Base-by-base conservation (phyloP, 306 rosid species). In the Prunus salicina region DNA sequence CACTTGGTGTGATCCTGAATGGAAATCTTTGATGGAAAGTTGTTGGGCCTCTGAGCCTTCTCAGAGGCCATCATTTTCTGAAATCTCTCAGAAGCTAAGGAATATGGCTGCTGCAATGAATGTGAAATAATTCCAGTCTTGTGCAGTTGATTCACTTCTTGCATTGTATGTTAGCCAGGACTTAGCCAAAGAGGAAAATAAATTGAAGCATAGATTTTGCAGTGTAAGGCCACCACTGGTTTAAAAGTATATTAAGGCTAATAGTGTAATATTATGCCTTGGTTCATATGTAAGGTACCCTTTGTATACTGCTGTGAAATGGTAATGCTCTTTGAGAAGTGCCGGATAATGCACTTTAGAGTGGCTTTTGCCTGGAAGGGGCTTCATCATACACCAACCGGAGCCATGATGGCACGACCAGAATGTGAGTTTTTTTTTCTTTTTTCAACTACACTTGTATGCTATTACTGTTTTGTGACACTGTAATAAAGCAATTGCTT, bases 1-100 rank as follows among this genome's bases (percentile, higher is more conserved):
- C 46, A 74, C 96, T 4, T 93, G 99, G 99, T 96, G 98, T 64
- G 99, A 96, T 86, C 99, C 99, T 30, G 99, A 93, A 85, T 96
- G 99, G 99, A 96, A 91, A 84, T 81, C 97, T 78, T 80, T 96
- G 78, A 96, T 96, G 99, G 95, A 90, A 85, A 88, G 91, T 84
- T 87, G 93, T 78, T 96, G 99, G 99, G 90, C 93, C 70, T 86
- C 98, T 32, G 99, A 96, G 53, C 97, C 98, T 14, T 57, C 82
- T 12, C 84, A 71, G 64, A 91, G 99, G 72, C 96, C 99, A 79
- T 93, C 99, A 5, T 96, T 96, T 88, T 86, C 98, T 28, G 97
- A 91, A 84, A 96, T 96, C 67, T 92, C 99, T 28, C 96, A 91
- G 89, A 96, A 89, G 91, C 89, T 96, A 49, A 88, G 99, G 92